A percentile compares a stretch with the other conserved stretches of the same genome.
phyloP scores from a whole-genome alignment of 2,329 filamentous ascomycete genomes.

The Xylaria sp. region DNA sequence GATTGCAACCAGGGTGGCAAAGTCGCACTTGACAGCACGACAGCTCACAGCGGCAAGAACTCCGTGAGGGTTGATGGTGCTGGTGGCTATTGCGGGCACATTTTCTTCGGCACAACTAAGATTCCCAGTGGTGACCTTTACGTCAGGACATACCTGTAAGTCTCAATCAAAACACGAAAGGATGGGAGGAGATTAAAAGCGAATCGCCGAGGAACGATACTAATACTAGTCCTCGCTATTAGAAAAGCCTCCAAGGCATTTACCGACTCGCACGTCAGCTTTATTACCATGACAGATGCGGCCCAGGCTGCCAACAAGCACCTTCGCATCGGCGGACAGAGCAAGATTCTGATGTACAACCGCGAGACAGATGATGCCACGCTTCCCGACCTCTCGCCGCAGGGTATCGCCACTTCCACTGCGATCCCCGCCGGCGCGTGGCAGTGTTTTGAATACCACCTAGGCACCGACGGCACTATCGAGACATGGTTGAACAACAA shows the following conservation, averaged over 20 bases:
- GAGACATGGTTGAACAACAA: slow-evolving; percentile 69
- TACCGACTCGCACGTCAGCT: slow-evolving; percentile 68
- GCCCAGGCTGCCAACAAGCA: slow-evolving; percentile 66
- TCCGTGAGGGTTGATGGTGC: slow-evolving; percentile 64
- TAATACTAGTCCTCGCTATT: slow-evolving; percentile 31
- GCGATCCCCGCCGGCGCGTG: slow-evolving; percentile 61
- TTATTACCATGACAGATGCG: slow-evolving; percentile 72
- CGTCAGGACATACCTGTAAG: slow-evolving; percentile 66
- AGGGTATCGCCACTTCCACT: slow-evolving; percentile 65
- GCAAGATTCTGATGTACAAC: slow-evolving; percentile 71
- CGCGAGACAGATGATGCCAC: slow-evolving; percentile 71
- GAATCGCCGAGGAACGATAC: not conserved
- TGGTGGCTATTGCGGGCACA: slow-evolving; percentile 67
- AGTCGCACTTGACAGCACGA: slow-evolving; percentile 65
- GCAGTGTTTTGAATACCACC: slow-evolving; percentile 71
- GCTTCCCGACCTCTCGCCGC: slow-evolving; percentile 67
- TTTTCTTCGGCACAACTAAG: slow-evolving; percentile 68
- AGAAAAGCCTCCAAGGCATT: slow-evolving; percentile 67
- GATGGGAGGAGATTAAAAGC: too few relatives aligned
- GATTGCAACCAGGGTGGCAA: slow-evolving; percentile 70
- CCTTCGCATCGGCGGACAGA: slow-evolving; percentile 70
- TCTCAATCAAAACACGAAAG: slow-evolving; percentile 38
- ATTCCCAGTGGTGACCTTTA: slow-evolving; percentile 68
- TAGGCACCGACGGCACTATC: slow-evolving; percentile 66
- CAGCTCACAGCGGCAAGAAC: slow-evolving; percentile 65